Evolutionary conservation across 768 basidiomycete species (phyloP).

Genomic region (Erythrobasidium yunnanense): DNA sequence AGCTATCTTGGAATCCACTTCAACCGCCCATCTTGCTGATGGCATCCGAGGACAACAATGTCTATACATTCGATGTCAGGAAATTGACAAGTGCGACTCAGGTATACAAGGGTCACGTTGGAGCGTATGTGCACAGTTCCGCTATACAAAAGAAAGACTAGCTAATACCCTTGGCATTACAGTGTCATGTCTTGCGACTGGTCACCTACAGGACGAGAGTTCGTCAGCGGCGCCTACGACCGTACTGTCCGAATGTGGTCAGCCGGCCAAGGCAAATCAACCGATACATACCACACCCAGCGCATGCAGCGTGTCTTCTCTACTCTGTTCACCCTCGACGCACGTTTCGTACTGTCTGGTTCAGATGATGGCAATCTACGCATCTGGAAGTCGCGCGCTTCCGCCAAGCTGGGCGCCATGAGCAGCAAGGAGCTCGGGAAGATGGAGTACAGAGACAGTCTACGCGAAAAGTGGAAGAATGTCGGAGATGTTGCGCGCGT

Average conservation of each 20-base stretch:
- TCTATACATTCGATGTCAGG: slow-evolving; percentile 94
- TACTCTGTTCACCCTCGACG: slow-evolving; percentile 74
- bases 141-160: not conserved
- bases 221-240: slow-evolving; percentile 95
- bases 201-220: slow-evolving; percentile 89
- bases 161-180: slow-evolving; percentile 36
- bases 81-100: slow-evolving; percentile 69
- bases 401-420: slow-evolving; percentile 80
- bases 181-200: slow-evolving; percentile 96
- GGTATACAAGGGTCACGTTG: slow-evolving; percentile 94
- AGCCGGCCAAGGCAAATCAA: slow-evolving; percentile 63
- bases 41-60: slow-evolving; percentile 96
- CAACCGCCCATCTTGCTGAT: slow-evolving; percentile 82
- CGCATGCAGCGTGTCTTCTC: slow-evolving; percentile 96
- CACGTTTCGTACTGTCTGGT: slow-evolving; percentile 47
- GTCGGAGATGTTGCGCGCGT: slow-evolving; percentile 72
- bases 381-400: slow-evolving; percentile 54
- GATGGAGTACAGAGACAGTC: slow-evolving; percentile 80
- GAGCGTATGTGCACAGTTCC: slow-evolving; percentile 25
- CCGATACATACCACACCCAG: slow-evolving; percentile 94
- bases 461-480: slow-evolving; percentile 78
- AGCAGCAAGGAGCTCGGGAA: slow-evolving; percentile 80
- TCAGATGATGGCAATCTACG: slow-evolving; percentile 38
- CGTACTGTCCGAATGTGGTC: slow-evolving; percentile 88
- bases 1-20: slow-evolving; percentile 89